Conservation (phyloP, 805 yeast genomes). For the Lipomyces starkeyi region DNA sequence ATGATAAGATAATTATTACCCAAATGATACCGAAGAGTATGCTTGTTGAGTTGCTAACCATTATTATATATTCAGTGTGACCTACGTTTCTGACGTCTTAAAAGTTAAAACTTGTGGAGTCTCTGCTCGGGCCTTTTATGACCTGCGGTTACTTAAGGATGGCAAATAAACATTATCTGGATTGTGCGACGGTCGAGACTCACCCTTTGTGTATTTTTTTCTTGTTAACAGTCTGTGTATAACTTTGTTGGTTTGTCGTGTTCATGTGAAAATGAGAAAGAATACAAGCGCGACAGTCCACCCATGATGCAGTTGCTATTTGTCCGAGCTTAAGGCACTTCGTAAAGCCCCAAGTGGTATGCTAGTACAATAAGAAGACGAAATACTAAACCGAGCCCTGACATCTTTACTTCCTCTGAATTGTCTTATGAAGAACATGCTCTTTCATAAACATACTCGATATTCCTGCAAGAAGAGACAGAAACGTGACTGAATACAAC, state of each 20-base stretch:
- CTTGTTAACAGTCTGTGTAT: no score
- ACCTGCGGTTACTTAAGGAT: no score
- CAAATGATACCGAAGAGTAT: no score
- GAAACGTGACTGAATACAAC: slow-evolving; percentile 28
- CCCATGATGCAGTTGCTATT: not conserved
- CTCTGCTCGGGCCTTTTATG: no score
- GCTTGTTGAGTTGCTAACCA: no score
- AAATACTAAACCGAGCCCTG: not conserved
- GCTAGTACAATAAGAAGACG: not conserved
- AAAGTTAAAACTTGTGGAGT: no score
- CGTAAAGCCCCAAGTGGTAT: not conserved
- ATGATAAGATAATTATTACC: not conserved
- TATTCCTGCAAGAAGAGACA: slow-evolving; percentile 29
- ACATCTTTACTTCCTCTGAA: slow-evolving; percentile 10
- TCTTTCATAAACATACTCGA: slow-evolving; percentile 34
- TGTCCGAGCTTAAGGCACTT: not conserved
- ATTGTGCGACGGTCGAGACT: no score
- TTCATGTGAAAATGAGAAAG: not conserved
- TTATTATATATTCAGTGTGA: not conserved
- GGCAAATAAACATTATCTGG: no score
- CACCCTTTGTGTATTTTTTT: no score
- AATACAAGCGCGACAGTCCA: not conserved
- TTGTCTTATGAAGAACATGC: slow-evolving; percentile 28
- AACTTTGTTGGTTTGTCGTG: no score
- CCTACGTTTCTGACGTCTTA: no score